phyloP scores from a whole-genome alignment of 2,329 filamentous ascomycete species.

The Pyricularia grisea region DNA sequence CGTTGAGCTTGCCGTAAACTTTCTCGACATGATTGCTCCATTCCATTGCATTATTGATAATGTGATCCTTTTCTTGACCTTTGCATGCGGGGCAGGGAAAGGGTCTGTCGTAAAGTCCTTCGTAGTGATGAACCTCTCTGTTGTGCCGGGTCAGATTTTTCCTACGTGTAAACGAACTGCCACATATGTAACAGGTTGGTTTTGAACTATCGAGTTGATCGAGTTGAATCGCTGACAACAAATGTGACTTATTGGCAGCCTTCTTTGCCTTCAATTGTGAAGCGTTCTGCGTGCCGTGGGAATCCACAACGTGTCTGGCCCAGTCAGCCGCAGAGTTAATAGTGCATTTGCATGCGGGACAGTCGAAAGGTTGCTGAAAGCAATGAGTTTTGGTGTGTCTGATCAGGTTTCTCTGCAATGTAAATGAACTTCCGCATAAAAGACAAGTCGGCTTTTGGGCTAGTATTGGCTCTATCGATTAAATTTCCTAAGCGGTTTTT shows the following conservation, averaged over 20 bases:
- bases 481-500: neutral
- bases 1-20: neutral
- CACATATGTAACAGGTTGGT: neutral
- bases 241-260: neutral
- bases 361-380: neutral
- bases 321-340: neutral
- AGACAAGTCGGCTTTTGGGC: neutral
- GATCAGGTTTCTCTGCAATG: neutral
- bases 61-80: neutral
- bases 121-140: neutral
- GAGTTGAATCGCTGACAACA: neutral
- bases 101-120: neutral
- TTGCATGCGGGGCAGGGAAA: neutral
- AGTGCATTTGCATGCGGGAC: neutral
- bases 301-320: neutral
- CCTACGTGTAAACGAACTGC: neutral
- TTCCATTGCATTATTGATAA: neutral
- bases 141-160: slow-evolving; percentile 2
- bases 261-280: neutral
- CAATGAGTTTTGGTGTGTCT: neutral
- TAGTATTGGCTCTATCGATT: neutral
- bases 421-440: neutral
- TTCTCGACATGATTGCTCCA: neutral
- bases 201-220: neutral
- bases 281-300: neutral